Evolutionary conservation across 306 rosid genomes (phyloP).

Genomic region (Trifolium dubium): DNA sequence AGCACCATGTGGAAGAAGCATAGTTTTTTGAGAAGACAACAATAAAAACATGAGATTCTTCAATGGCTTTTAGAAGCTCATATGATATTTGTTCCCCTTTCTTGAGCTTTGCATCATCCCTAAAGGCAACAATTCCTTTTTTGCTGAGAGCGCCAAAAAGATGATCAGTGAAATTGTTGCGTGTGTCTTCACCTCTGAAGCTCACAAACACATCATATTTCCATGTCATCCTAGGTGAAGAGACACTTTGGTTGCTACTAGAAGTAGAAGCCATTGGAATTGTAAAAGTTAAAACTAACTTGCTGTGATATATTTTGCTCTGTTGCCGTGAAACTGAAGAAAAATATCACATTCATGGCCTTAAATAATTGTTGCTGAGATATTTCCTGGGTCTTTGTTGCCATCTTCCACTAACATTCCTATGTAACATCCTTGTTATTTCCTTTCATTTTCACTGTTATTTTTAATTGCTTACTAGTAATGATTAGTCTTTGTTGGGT

Average conservation of each 20-base stretch:
- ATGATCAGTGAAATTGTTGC: background rate
- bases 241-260: too few species aligned
- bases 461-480: too few species aligned
- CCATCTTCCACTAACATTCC: too few species aligned
- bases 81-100: too few species aligned
- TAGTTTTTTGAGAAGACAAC: conserved; percentile 25
- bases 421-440: too few species aligned
- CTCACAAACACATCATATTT: conserved; percentile 41
- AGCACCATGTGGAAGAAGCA: conserved; percentile 12
- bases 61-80: conserved; percentile 12
- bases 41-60: conserved; percentile 8
- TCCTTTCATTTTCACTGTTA: too few species aligned
- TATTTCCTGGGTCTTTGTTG: too few species aligned
- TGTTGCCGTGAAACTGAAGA: too few species aligned
- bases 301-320: too few species aligned
- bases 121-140: background rate
- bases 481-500: too few species aligned
- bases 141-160: background rate
- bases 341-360: too few species aligned
- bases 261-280: conserved; percentile 12
- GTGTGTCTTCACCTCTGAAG: background rate
- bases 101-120: background rate
- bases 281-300: background rate
- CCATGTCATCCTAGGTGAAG: background rate
- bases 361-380: too few species aligned